Percentiles rank a stretch among this genome's conserved stretches.
phyloP scores from a whole-genome alignment of 495 filamentous ascomycete genomes.

The Podospora pseudopauciseta region DNA sequence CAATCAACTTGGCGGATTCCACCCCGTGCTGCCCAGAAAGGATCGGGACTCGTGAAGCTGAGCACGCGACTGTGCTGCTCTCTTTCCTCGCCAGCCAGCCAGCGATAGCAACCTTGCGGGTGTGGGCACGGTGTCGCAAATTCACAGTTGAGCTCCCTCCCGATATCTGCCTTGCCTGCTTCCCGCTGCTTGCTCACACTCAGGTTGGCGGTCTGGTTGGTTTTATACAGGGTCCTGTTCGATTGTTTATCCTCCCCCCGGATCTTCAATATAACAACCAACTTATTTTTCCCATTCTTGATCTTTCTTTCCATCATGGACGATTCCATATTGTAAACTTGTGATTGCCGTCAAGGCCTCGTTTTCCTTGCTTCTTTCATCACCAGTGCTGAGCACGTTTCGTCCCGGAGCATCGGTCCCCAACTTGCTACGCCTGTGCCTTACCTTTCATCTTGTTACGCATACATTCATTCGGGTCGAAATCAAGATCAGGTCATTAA shows the following conservation, averaged over 20 bases:
- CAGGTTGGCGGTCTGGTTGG: too few species aligned
- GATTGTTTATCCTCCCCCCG: not conserved
- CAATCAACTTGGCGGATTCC: constrained; percentile 25
- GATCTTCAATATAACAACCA: not conserved
- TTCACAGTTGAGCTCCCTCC: not conserved
- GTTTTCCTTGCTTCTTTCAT: not conserved
- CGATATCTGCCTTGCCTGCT: not conserved
- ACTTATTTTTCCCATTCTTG: not conserved
- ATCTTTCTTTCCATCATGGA: not conserved
- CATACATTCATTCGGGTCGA: not conserved
- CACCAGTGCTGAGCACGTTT: not conserved
- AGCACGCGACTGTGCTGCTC: constrained; percentile 28
- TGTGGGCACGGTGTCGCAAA: not conserved
- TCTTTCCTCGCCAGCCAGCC: constrained; percentile 10
- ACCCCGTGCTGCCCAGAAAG: constrained; percentile 27
- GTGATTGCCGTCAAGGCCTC: not conserved
- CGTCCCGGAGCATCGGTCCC: too few species aligned
- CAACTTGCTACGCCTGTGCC: not conserved
- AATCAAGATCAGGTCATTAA: not conserved
- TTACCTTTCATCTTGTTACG: not conserved
- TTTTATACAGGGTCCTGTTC: too few species aligned
- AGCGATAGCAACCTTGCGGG: constrained; percentile 7
- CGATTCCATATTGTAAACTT: not conserved
- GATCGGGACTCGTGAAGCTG: constrained; percentile 18
- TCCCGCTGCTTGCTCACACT: not conserved